phyloP scores from a whole-genome alignment of 2,329 filamentous ascomycete genomes.

The Ascochyta rabiei region DNA sequence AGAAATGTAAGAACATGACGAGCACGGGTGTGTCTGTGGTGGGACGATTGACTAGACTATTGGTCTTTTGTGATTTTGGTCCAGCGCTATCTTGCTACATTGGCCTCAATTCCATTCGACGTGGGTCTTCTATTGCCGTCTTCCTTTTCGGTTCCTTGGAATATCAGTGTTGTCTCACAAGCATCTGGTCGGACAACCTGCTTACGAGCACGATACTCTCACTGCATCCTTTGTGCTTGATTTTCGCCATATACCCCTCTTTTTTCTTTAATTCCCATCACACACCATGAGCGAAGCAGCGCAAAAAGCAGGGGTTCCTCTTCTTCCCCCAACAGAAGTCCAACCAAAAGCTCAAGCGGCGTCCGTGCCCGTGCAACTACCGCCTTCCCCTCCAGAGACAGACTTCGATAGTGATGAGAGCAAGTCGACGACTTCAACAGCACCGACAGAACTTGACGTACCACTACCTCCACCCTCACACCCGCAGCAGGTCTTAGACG shows the following conservation, averaged over 20 bases:
- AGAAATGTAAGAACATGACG: slow-evolving; percentile 17
- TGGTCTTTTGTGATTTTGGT: slow-evolving; percentile 1
- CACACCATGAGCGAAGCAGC: slow-evolving; percentile 28
- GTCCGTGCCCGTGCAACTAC: slow-evolving; percentile 28
- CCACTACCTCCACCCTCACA: slow-evolving; percentile 71
- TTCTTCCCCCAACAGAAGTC: slow-evolving; percentile 21
- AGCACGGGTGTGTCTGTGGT: slow-evolving; percentile 12
- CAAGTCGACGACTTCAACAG: slow-evolving; percentile 25
- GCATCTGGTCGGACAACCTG: background rate
- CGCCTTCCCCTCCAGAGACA: slow-evolving; percentile 46
- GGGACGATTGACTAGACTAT: slow-evolving; percentile 5
- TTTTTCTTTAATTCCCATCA: background rate
- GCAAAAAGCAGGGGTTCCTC: slow-evolving; percentile 21
- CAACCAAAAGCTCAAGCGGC: slow-evolving; percentile 27
- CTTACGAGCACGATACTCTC: background rate
- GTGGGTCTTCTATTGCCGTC: background rate
- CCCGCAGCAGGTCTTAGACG: slow-evolving; percentile 68
- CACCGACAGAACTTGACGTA: slow-evolving; percentile 49
- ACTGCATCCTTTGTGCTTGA: background rate
- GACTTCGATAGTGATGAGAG: slow-evolving; percentile 39
- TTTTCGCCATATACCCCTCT: slow-evolving; percentile 6
- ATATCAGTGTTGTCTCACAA: background rate
- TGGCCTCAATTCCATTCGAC: slow-evolving; percentile 5
- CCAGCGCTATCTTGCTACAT: slow-evolving; percentile 1
- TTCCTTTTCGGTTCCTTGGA: background rate